Evolutionary conservation across 1,284 basidiomycete species (phyloP).

Genomic region (Paramarasmius palmivorus): DNA sequence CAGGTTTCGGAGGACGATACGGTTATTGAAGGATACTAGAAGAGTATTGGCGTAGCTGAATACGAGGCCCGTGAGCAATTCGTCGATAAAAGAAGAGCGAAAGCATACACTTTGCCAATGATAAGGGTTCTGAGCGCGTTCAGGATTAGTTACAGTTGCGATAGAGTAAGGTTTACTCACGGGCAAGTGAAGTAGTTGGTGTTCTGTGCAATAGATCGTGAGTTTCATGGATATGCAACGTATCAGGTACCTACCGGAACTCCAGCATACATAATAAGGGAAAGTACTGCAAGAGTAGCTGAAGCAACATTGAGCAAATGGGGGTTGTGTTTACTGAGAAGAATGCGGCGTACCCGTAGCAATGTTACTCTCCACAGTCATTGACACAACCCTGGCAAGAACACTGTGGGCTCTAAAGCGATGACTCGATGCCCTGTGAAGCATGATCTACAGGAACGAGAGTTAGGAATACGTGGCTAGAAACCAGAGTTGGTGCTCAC

Average conservation of each 20-base stretch:
- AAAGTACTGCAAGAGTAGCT: too few relatives aligned
- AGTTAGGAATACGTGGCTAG: background rate
- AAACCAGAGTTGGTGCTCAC: conserved; percentile 11
- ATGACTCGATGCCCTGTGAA: too few relatives aligned
- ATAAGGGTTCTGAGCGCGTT: too few relatives aligned
- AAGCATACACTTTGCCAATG: too few relatives aligned
- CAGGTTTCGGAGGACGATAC: conserved; percentile 15
- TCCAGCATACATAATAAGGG: too few relatives aligned
- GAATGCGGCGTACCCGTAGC: conserved; percentile 7
- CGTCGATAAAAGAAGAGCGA: background rate
- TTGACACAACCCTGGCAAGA: conserved; percentile 9
- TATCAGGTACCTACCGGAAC: too few relatives aligned
- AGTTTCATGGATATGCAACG: too few relatives aligned
- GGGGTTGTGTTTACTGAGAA: background rate
- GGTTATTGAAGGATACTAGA: conserved; percentile 29
- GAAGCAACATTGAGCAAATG: too few relatives aligned
- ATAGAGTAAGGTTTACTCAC: conserved; percentile 8
- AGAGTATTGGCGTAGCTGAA: conserved; percentile 20
- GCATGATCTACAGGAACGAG: too few relatives aligned
- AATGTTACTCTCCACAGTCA: conserved; percentile 19
- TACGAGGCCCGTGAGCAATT: background rate
- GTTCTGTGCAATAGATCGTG: background rate
- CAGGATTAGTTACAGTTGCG: too few relatives aligned
- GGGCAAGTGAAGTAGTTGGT: conserved; percentile 14
- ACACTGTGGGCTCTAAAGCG: conserved; percentile 2